A percentile compares a stretch with the other conserved stretches of the same genome.
Evolutionary conservation across 106 monocot species (phyloP).

Genomic region (Agapanthus africanus): DNA sequence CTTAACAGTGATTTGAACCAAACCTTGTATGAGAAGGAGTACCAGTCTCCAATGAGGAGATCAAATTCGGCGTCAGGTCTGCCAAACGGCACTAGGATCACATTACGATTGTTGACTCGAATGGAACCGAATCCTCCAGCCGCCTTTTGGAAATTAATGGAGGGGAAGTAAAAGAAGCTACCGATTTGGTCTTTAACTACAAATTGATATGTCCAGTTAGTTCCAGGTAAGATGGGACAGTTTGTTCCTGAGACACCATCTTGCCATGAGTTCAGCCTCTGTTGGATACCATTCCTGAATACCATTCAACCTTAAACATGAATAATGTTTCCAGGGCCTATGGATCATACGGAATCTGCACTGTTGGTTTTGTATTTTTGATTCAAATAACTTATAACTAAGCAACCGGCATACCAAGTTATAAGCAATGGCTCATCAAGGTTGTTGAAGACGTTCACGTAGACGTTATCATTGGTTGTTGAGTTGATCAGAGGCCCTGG

Average conservation of each 20-base stretch:
- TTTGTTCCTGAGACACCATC: constrained; percentile 24
- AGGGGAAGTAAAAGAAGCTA: constrained; percentile 27
- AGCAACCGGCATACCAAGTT: constrained; percentile 9
- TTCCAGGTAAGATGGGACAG: constrained; percentile 13
- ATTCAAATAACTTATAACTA: neutral
- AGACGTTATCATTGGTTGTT: constrained; percentile 13
- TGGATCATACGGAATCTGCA: neutral
- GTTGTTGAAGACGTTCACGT: constrained; percentile 15
- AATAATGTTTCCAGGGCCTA: neutral
- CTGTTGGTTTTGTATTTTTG: neutral
- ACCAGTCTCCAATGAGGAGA: constrained; percentile 41
- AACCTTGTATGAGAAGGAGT: constrained; percentile 20
- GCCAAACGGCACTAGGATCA: constrained; percentile 22
- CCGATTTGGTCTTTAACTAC: constrained; percentile 18
- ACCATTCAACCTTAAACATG: neutral
- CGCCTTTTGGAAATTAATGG: constrained; percentile 17
- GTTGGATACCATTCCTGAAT: constrained; percentile 20
- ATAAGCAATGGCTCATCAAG: constrained; percentile 15
- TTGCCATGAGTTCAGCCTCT: constrained; percentile 23
- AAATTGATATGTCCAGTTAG: constrained; percentile 20
- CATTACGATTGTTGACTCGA: constrained; percentile 15
- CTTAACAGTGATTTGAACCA: neutral
- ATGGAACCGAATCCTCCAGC: constrained; percentile 25
- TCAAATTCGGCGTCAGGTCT: constrained; percentile 32
- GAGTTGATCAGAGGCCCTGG: constrained; percentile 20